A percentile compares a stretch with the other conserved stretches of the same genome.
phyloP scores from a whole-genome alignment of 495 filamentous ascomycete species.

The Daldinia caldariorum region DNA sequence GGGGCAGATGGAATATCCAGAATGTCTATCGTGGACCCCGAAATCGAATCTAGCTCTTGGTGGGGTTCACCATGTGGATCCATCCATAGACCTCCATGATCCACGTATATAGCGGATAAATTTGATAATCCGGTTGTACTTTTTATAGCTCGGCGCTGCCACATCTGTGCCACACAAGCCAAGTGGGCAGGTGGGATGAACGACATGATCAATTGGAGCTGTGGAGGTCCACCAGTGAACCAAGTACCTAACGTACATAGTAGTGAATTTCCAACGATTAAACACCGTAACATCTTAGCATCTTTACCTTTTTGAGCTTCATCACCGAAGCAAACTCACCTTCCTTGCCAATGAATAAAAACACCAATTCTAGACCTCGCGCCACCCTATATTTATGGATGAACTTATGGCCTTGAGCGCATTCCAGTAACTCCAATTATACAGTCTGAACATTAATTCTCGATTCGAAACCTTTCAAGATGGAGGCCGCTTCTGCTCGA shows the following conservation, averaged over 20 bases:
- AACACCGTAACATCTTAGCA: slow-evolving; percentile 13
- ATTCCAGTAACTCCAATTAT: slow-evolving; percentile 31
- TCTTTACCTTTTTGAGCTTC: slow-evolving; percentile 29
- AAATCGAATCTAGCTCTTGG: slow-evolving; percentile 8
- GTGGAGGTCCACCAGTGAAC: neutral
- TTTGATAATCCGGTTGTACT: neutral
- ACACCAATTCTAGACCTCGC: slow-evolving; percentile 15
- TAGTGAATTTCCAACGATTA: slow-evolving; percentile 18
- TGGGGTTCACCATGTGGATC: neutral
- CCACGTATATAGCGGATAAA: neutral
- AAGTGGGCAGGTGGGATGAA: slow-evolving; percentile 5
- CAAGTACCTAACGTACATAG: too few relatives aligned
- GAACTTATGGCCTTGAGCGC: slow-evolving; percentile 32
- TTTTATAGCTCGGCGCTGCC: neutral
- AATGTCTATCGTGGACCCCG: slow-evolving; percentile 18
- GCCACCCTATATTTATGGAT: slow-evolving; percentile 33
- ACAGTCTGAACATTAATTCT: slow-evolving; percentile 25
- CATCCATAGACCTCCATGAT: too few relatives aligned
- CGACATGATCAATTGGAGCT: neutral
- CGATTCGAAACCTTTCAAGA: slow-evolving; percentile 39
- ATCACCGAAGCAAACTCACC: slow-evolving; percentile 12
- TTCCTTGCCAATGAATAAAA: slow-evolving; percentile 27
- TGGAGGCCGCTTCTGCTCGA: slow-evolving; percentile 96
- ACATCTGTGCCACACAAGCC: slow-evolving; percentile 16
- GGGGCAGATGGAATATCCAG: slow-evolving; percentile 20